Evolutionary conservation across 352 stramenopile species (phyloP).

Genomic region (Pythium guiyangense): DNA sequence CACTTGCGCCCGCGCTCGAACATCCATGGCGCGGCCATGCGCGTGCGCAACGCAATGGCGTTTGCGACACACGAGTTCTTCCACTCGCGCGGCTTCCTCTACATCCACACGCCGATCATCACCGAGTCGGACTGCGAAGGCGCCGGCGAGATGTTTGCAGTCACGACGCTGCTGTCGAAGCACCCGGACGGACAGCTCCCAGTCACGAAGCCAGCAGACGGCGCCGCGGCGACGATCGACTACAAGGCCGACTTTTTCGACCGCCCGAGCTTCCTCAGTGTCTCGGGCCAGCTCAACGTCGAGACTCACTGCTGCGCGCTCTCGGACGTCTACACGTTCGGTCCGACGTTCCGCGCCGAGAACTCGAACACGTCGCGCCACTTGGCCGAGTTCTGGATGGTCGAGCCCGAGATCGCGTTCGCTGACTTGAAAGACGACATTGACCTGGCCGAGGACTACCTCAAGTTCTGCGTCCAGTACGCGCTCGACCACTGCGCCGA

Average conservation of each 20-base stretch:
- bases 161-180: conserved; percentile 90
- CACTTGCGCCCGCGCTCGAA: conserved; percentile 92
- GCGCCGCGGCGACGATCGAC: conserved; percentile 62
- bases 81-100: conserved; percentile 90
- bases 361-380: conserved; percentile 98
- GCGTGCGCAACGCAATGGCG: conserved; percentile 91
- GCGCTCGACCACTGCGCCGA: conserved; percentile 90
- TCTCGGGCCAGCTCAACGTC: conserved; percentile 97
- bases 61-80: conserved; percentile 95
- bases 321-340: conserved; percentile 96
- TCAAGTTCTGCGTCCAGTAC: conserved; percentile 94
- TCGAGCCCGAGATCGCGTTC: conserved; percentile 94
- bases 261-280: conserved; percentile 85
- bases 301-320: conserved; percentile 91
- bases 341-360: conserved; percentile 98
- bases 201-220: conserved; percentile 19
- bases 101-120: conserved; percentile 95
- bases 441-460: conserved; percentile 94
- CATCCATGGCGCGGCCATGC: conserved; percentile 89
- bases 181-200: conserved; percentile 70
- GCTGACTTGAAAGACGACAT: conserved; percentile 91
- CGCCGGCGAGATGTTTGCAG: conserved; percentile 95
- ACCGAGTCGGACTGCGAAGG: conserved; percentile 98
- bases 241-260: conserved; percentile 92
- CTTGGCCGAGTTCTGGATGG: conserved; percentile 98